Evolutionary conservation across 2,329 filamentous ascomycete genomes (phyloP).

Genomic region (Penicillium thymicola): DNA sequence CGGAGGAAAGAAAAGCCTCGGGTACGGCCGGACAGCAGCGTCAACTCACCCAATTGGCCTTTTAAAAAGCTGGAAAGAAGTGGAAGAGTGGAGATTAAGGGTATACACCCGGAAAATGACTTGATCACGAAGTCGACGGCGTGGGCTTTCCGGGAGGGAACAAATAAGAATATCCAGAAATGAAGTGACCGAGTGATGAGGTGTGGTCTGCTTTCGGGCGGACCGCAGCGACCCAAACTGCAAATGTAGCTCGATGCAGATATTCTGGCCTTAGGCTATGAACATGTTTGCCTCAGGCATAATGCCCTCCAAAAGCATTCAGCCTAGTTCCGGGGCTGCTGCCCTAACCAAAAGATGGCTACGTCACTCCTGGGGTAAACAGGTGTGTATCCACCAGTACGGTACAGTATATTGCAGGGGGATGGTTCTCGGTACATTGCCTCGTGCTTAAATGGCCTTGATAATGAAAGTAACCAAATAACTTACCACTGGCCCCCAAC

Average conservation of each 20-base stretch:
- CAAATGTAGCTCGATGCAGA: conserved; percentile 11
- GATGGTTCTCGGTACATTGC: not conserved
- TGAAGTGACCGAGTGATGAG: conserved; percentile 36
- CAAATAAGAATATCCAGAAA: conserved; percentile 32
- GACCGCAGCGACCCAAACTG: conserved; percentile 27
- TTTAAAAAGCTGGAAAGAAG: conserved; percentile 16
- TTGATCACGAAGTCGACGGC: conserved; percentile 36
- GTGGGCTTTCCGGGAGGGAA: conserved; percentile 30
- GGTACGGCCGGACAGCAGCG: conserved; percentile 22
- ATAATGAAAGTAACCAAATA: not conserved
- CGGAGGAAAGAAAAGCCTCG: conserved; percentile 31
- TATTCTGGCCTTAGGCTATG: not conserved
- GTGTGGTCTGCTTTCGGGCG: conserved; percentile 28
- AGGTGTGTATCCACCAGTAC: conserved; percentile 19
- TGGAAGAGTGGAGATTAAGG: conserved; percentile 29
- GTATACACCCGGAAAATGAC: conserved; percentile 31
- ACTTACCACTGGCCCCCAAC: not conserved
- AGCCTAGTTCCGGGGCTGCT: conserved; percentile 14
- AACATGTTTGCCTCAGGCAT: conserved; percentile 25
- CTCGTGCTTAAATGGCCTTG: not conserved
- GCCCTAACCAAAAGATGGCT: conserved; percentile 20
- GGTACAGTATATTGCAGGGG: conserved; percentile 1
- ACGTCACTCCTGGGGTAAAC: conserved; percentile 31
- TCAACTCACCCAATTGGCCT: conserved; percentile 35
- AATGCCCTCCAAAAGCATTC: not conserved